Conservation (phyloP, 164 flowering plant genomes). For the Amborella trichopoda region DNA sequence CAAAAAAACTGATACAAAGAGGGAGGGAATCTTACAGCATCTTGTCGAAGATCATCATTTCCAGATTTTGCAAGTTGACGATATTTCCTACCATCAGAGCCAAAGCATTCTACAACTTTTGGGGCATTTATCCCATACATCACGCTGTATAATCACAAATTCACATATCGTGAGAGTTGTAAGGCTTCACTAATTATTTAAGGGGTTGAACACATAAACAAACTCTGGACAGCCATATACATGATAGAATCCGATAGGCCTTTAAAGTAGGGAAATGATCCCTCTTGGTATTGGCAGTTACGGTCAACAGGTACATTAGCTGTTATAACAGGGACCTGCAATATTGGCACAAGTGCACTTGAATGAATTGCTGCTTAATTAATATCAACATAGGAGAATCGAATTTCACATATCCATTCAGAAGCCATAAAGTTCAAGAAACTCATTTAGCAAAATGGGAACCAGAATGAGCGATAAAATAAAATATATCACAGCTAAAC, state of each 20-base stretch:
- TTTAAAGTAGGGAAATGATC: constrained; percentile 83
- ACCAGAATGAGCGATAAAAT: too few species aligned
- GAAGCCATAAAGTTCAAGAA: too few species aligned
- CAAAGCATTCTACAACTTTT: constrained; percentile 86
- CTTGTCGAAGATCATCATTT: constrained; percentile 98
- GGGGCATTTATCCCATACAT: constrained; percentile 99
- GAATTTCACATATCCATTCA: too few species aligned
- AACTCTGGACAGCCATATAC: constrained; percentile 54
- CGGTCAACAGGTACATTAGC: constrained; percentile 77
- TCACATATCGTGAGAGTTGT: too few species aligned
- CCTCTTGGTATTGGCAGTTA: constrained; percentile 71
- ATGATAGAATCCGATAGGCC: constrained; percentile 76
- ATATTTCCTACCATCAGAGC: constrained; percentile 83
- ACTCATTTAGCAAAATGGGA: too few species aligned
- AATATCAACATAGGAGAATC: too few species aligned
- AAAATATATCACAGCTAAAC: too few species aligned
- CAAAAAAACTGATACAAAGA: too few species aligned
- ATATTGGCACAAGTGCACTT: too few species aligned
- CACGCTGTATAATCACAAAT: constrained; percentile 37
- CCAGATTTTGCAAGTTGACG: constrained; percentile 99
- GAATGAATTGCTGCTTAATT: too few species aligned
- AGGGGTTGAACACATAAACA: too few species aligned
- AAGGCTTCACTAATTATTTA: too few species aligned
- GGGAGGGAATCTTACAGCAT: constrained; percentile 78
- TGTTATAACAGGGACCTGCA: constrained; percentile 93